Evolutionary conservation across 306 rosid species (phyloP).

Genomic region (Spatholobus suberectus): DNA sequence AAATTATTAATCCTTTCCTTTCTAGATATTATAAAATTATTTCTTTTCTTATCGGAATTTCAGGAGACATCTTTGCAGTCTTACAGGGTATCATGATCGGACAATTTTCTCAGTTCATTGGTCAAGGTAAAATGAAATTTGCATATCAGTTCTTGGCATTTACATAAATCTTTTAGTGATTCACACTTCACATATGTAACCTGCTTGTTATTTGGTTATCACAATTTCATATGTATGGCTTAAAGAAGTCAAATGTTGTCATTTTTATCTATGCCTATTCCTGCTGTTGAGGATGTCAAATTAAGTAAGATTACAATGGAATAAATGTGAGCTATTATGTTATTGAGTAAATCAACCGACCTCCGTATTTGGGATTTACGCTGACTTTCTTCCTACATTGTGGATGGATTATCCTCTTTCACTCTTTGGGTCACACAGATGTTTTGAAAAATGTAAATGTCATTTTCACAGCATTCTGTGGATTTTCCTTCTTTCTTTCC

Average conservation of each 20-base stretch:
- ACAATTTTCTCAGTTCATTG: slow-evolving; percentile 96
- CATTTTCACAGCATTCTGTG: neutral
- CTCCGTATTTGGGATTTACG: neutral
- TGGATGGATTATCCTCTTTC: neutral
- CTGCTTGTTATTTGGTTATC: neutral
- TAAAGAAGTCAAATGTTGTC: slow-evolving; percentile 14
- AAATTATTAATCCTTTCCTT: slow-evolving; percentile 24
- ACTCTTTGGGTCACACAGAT: neutral
- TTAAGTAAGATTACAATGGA: slow-evolving; percentile 14
- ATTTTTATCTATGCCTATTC: neutral
- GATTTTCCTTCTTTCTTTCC: slow-evolving; percentile 1
- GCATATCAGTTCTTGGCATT: slow-evolving; percentile 27
- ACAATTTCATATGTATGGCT: slow-evolving; percentile 7
- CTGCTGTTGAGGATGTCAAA: neutral
- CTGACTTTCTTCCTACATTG: neutral
- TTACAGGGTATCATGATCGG: slow-evolving; percentile 94
- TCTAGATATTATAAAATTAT: slow-evolving; percentile 11
- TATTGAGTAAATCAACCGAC: slow-evolving; percentile 21
- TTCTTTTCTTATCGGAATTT: slow-evolving; percentile 48
- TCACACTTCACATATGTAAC: neutral
- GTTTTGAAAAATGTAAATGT: neutral
- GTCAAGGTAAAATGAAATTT: slow-evolving; percentile 71
- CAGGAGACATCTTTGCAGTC: slow-evolving; percentile 92
- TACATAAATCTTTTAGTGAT: slow-evolving; percentile 11
- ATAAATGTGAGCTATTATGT: slow-evolving; percentile 20